A percentile compares a stretch with the other conserved stretches of the same genome.
phyloP scores from a whole-genome alignment of 148 eudicot genomes.

The Vaccinium darrowii region DNA sequence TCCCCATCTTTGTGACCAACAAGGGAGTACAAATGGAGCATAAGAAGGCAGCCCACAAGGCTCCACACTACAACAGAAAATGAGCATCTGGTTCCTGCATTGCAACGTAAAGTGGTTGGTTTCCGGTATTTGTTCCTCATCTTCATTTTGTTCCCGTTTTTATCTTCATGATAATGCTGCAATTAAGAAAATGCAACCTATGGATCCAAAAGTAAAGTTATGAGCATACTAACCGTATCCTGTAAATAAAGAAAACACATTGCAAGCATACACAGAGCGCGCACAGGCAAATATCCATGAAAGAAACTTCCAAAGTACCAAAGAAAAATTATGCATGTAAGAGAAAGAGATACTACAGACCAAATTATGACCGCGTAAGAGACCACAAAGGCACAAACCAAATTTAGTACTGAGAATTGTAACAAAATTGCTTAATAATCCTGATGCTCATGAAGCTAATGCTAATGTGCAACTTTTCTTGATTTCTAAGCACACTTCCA shows the following conservation, averaged over 20 bases:
- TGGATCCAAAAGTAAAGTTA: slow-evolving; percentile 53
- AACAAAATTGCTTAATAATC: neutral
- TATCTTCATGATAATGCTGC: slow-evolving; percentile 62
- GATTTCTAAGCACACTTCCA: neutral
- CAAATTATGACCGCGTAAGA: neutral
- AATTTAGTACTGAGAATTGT: neutral
- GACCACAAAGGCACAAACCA: neutral
- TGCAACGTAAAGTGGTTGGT: slow-evolving; percentile 80
- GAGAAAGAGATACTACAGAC: too few relatives aligned
- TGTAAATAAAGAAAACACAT: neutral
- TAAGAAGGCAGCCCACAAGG: slow-evolving; percentile 56
- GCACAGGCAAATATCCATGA: neutral
- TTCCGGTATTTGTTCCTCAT: slow-evolving; percentile 90
- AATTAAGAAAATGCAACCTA: slow-evolving; percentile 64
- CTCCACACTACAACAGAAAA: slow-evolving; percentile 50
- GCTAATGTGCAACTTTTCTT: neutral
- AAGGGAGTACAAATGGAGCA: slow-evolving; percentile 65
- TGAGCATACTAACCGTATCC: slow-evolving; percentile 28
- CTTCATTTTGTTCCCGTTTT: slow-evolving; percentile 60
- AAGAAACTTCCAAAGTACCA: too few relatives aligned
- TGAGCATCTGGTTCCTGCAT: slow-evolving; percentile 82
- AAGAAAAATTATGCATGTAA: too few relatives aligned
- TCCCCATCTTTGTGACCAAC: slow-evolving; percentile 36
- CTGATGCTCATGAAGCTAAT: neutral
- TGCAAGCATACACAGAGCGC: neutral